Percentiles rank a stretch among this genome's conserved stretches.
These are phyloP conservation scores for Neolecta irregularis DNA, from an alignment of 1,139 yeast genomes.

Conservation along the genomic window DNA sequence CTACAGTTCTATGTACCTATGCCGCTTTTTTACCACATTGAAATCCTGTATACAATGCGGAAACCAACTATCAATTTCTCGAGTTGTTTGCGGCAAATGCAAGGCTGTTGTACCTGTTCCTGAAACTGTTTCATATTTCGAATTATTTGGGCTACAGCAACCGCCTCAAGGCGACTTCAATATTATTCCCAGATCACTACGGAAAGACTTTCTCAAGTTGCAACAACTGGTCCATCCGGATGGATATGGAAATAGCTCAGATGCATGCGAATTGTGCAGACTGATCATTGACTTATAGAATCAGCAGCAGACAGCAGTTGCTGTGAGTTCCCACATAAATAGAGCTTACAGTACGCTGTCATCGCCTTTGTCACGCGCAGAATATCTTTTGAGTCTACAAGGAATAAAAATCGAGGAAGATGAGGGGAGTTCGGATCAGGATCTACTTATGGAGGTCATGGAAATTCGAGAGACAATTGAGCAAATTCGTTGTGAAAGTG, in stretches of 20 bases:
- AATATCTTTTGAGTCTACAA: slow-evolving; percentile 34
- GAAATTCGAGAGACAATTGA: slow-evolving; percentile 69
- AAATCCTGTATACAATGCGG: no score
- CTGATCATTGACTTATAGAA: slow-evolving; percentile 24
- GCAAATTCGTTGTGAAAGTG: slow-evolving; percentile 42
- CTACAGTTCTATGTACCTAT: no score
- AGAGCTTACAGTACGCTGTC: slow-evolving; percentile 57
- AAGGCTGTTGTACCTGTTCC: no score
- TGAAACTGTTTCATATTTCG: no score
- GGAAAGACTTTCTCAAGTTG: slow-evolving; percentile 57
- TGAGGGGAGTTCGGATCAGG: slow-evolving; percentile 28
- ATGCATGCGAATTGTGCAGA: no score
- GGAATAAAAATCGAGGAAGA: slow-evolving; percentile 31
- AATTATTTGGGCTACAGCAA: slow-evolving; percentile 51
- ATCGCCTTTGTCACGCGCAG: slow-evolving; percentile 57
- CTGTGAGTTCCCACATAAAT: slow-evolving; percentile 42
- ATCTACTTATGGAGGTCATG: slow-evolving; percentile 52
- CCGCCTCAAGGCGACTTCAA: slow-evolving; percentile 52
- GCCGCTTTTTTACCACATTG: no score
- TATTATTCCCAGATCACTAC: slow-evolving; percentile 38
- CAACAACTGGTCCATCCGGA: slow-evolving; percentile 81
- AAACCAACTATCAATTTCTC: no score
- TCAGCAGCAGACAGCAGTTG: slow-evolving; percentile 17
- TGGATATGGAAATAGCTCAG: no score
- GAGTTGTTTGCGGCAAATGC: no score